These are phyloP conservation scores for Sporothrix variecibatus DNA, from an alignment of 2,329 filamentous ascomycete species.

Conservation along the genomic window DNA sequence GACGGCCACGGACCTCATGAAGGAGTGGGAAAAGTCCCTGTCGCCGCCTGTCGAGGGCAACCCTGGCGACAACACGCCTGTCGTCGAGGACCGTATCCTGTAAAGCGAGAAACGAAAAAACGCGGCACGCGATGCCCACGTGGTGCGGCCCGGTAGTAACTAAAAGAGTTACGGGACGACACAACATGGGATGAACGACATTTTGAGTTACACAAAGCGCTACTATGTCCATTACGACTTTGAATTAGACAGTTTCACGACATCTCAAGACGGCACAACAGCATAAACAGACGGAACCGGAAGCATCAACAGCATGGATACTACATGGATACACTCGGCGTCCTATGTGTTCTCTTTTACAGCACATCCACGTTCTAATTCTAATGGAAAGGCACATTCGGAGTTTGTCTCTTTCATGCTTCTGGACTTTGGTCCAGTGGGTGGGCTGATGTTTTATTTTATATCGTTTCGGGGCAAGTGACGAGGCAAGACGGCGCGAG, in stretches of 20 bases:
- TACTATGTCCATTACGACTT: slow-evolving; percentile 2
- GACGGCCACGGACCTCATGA: slow-evolving; percentile 83
- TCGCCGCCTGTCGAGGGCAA: slow-evolving; percentile 48
- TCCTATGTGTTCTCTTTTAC: neutral
- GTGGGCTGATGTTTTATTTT: neutral
- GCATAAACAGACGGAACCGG: slow-evolving; percentile 1
- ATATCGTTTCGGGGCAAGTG: neutral
- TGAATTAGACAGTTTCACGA: slow-evolving; percentile 5
- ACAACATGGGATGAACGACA: slow-evolving; percentile 8
- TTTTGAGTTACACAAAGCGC: slow-evolving; percentile 3
- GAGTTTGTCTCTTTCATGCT: neutral
- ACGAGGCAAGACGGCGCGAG: neutral
- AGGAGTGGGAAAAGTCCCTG: slow-evolving; percentile 84
- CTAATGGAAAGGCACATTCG: slow-evolving; percentile 9
- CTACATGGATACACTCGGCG: neutral
- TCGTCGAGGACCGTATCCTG: slow-evolving; percentile 4
- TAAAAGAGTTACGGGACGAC: neutral
- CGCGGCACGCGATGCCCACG: neutral
- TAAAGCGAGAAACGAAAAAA: neutral
- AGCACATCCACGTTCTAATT: neutral
- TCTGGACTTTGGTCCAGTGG: neutral
- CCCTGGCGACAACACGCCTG: neutral
- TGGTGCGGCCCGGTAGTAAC: neutral
- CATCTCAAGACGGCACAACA: neutral
- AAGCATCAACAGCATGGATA: neutral